A percentile compares a stretch with the other conserved stretches of the same genome.
Evolutionary conservation across 371 early-diverging fungal genomes (phyloP).

Genomic region (Mucor indicus): DNA sequence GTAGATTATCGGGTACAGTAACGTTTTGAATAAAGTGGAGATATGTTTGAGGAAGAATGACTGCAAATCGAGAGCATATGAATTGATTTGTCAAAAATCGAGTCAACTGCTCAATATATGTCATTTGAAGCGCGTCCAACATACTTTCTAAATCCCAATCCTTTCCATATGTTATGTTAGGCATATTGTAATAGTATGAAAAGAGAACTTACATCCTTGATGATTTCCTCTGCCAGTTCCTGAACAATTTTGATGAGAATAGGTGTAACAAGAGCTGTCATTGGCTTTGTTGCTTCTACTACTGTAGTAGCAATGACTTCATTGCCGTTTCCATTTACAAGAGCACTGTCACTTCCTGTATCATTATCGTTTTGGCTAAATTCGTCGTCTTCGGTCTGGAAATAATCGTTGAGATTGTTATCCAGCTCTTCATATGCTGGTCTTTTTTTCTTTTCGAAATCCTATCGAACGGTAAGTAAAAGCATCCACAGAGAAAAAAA

Average conservation of each 20-base stretch:
- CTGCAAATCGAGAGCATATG: slow-evolving; percentile 51
- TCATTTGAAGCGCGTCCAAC: slow-evolving; percentile 68
- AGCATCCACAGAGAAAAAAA: too few relatives aligned
- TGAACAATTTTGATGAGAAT: slow-evolving; percentile 72
- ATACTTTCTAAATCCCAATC: slow-evolving; percentile 68
- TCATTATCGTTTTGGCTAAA: slow-evolving; percentile 4
- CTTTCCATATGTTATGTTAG: slow-evolving; percentile 28
- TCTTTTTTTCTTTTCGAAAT: not conserved
- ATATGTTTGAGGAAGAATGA: slow-evolving; percentile 62
- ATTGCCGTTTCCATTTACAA: slow-evolving; percentile 27
- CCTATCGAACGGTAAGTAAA: not conserved
- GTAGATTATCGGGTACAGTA: slow-evolving; percentile 67
- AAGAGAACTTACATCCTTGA: slow-evolving; percentile 51
- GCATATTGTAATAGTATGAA: not conserved
- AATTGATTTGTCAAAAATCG: slow-evolving; percentile 54
- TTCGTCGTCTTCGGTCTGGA: slow-evolving; percentile 3
- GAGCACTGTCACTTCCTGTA: too few relatives aligned
- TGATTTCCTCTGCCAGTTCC: slow-evolving; percentile 67
- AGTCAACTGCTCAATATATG: slow-evolving; percentile 62
- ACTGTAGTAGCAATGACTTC: slow-evolving; percentile 51
- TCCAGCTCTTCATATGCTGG: slow-evolving; percentile 2
- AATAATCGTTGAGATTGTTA: slow-evolving; percentile 2
- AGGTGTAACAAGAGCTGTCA: slow-evolving; percentile 67
- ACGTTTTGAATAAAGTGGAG: slow-evolving; percentile 79
- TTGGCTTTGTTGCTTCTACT: slow-evolving; percentile 58